Evolutionary conservation across 2,329 filamentous ascomycete species (phyloP), one percentile per base, ranked within the genome.

Genomic region (Sporothrix variecibatus): DNA sequence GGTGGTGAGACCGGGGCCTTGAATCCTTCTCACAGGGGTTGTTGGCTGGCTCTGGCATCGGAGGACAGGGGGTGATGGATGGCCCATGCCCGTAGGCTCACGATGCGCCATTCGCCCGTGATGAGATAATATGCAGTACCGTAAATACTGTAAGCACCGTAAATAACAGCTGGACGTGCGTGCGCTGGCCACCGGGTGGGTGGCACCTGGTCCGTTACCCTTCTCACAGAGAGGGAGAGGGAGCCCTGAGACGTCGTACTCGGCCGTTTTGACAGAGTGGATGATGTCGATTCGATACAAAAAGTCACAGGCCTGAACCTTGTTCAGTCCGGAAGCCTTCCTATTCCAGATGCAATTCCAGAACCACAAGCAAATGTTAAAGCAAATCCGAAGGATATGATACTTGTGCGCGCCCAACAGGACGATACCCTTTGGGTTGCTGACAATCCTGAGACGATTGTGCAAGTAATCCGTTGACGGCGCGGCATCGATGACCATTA

Each of bases 241-340:
- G 5, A 26, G 64, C 23, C 65, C 65, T 68, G 65, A 68, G 46
- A 68, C 65, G 65, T 68, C 40, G 65, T 43, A 68, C 65, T 68
- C 65, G 64, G 40, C 15, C 40, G 64, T 49, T 67, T 49, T 20
- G n/a, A 49, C 40, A 23, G 38, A 26, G 34, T 17, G 15, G 43
- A 49, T 5, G 43, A 12, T 15, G 15, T 15, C 12, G 15, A 20
- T 5, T 2, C 4, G 20, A 49, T 56, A 23, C 51, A 56, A 26
- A 53, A 26, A 26, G 26, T 3, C n/a, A 17, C 62, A 65, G 58
- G 60, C 62, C 38, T 26, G 11, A 12, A 20, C 38, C 62, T 28
- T 67, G 38, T 67, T 28, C n/a, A 20, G 28, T 46, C 38, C 62
- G 38, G 38, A 46, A 26, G 62, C 12, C 62, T 67, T 46, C 62